Evolutionary conservation across 768 basidiomycete genomes (phyloP), one percentile per base, ranked within the genome.

Genomic region (Rhizopogon salebrosus): DNA sequence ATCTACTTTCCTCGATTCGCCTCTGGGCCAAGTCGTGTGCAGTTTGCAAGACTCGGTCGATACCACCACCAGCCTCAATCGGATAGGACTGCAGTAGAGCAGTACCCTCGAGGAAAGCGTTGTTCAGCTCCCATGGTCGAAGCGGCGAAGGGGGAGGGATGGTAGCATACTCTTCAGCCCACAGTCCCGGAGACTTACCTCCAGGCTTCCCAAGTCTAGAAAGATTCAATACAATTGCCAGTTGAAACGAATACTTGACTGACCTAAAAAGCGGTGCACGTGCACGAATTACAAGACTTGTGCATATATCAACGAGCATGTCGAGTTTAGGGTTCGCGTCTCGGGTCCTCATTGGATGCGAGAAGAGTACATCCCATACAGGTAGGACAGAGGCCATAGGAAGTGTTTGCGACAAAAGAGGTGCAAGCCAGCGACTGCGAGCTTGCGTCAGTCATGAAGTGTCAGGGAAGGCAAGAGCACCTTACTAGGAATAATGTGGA

Each of bases 401-500:
- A n/a, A 92, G 64, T 1, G 88, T 85, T 57, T 89, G 88, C 0
- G 85, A 79, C 20, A 91, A 67, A 6, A 92, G 60, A 10, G 87
- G 79, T 11, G 85, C 79, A 10, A 91, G 70, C 89, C 89, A 92
- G 41, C 82, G 85, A 66, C 89, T 90, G 27, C 34, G 40, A 43
- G 54, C 49, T 50, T 45, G 26, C 4, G 49, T 48, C 7, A 56
- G 42, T 18, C 35, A 10, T 14, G 18, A 22, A 10, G 40, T 35
- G 48, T 41, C 38, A 18, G 38, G 40, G 41, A 6, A 20, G 48
- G 51, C n/a, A 46, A 36, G 36, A 41, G 40, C 18, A 69, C 39
- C 88, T 57, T 68, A 90, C 89, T 85, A 85, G 43, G 89, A 89
- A 65, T 88, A 91, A 69, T 91, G 87, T 3, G 89, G 89, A 24